Evolutionary conservation across 345 rosid genomes (phyloP), one percentile per base, ranked within the genome.

Genomic region (Triadica sebifera): DNA sequence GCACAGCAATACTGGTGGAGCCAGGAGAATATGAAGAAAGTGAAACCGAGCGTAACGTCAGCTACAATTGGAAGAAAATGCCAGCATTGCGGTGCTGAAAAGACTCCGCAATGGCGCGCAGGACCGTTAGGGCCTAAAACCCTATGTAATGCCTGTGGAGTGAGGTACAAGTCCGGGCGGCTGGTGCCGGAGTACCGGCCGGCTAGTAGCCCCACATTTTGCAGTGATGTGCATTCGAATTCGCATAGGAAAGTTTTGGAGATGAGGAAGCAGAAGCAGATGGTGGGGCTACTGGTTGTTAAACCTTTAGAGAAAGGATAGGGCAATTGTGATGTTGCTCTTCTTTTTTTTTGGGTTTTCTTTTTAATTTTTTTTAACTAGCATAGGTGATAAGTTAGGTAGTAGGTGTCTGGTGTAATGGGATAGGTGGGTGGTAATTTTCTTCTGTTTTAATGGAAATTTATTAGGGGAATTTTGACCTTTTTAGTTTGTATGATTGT

Each of bases 61-160:
- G 41, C 78, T 74, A 75, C 71, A 0, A 77, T 82, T 2, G 97
- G 97, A 53, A 87, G 97, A 80, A 89, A 88, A 77, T 90, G 97
- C 77, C 92, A 83, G 78, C 97, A 90, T 73, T 92, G 97, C 17
- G 92, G 94, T 20, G 80, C 89, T 15, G 96, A 92, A 77, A 89
- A 88, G 83, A 92, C 97, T 22, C 97, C 97, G 39, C 97, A 92
- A 61, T 92, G 97, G 97, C 82, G 96, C 76, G 94, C 93, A 0
- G 96, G 97, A 25, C 97, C 93, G 0, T 29, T 69, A 38, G 97
- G 97, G 3, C 90, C 96, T 9, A 92, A 92, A 74, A 92, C 96
- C 17, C 87, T 92, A 29, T 92, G 97, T 73, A 92, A 92, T 52
- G 97, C 97, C 4, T 92, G 96, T 63, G 97, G 97, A 65, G 94